A percentile compares a stretch with the other conserved stretches of the same genome.
Evolutionary conservation across 495 filamentous ascomycete species (phyloP).

Genomic region (Neurospora intermedia): DNA sequence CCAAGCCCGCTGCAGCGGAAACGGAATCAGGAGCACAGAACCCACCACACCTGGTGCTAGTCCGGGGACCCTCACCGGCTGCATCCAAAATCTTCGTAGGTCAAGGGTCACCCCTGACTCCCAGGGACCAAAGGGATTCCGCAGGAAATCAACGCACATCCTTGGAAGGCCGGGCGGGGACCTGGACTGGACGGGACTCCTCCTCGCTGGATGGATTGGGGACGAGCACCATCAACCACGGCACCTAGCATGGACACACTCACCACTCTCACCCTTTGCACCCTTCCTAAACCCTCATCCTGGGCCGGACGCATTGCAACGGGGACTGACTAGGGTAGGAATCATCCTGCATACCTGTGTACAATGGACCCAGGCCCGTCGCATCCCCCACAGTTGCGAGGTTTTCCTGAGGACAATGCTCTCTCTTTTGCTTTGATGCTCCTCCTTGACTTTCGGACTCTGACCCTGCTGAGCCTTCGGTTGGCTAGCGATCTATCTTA

Average conservation of each 20-base stretch:
- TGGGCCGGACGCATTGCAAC: constrained; percentile 8
- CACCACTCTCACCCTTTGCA: neutral
- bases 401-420: constrained; percentile 6
- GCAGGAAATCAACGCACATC: neutral
- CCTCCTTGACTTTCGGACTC: neutral
- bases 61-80: neutral
- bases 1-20: neutral
- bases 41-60: neutral
- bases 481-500: neutral
- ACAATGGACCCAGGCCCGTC: constrained; percentile 9
- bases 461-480: neutral
- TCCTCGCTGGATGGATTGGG: neutral
- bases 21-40: neutral
- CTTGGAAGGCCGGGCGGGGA: neutral
- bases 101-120: neutral
- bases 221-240: neutral
- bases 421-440: neutral
- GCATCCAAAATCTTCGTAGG: neutral
- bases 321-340: constrained; percentile 5
- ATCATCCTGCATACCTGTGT: constrained; percentile 8
- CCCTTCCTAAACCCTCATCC: neutral
- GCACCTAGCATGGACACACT: neutral
- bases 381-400: constrained; percentile 13
- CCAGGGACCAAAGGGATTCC: neutral
- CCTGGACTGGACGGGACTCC: neutral